phyloP scores from a whole-genome alignment of 1,284 basidiomycete species.

The Moesziomyces globuligerus region DNA sequence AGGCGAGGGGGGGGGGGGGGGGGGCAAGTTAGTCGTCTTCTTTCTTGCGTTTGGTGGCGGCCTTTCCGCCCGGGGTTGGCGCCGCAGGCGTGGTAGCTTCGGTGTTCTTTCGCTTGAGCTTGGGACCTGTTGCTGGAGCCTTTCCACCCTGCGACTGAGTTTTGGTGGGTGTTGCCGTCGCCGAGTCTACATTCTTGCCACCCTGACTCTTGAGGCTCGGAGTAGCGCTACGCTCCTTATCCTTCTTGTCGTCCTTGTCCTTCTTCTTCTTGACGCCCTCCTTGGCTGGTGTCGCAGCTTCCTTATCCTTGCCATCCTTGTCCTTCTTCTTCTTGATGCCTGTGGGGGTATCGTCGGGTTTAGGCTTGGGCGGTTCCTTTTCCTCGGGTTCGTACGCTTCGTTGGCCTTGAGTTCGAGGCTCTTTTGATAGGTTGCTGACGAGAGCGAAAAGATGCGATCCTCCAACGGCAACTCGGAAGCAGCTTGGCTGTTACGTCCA shows the following conservation, averaged over 20 bases:
- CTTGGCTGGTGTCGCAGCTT: too few relatives aligned
- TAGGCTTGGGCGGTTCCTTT: conserved; percentile 1
- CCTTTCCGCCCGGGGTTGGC: conserved; percentile 22
- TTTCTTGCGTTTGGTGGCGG: conserved; percentile 39
- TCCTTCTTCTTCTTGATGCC: conserved; percentile 13
- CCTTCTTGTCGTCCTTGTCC: conserved; percentile 13
- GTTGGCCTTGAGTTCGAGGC: conserved; percentile 58
- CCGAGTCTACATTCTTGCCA: conserved; percentile 15
- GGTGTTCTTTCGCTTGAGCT: conserved; percentile 42
- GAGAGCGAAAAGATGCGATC: conserved; percentile 61
- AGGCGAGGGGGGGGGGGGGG: too few relatives aligned
- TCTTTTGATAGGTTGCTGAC: conserved; percentile 59
- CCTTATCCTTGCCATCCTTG: conserved; percentile 1
- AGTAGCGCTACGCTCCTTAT: conserved; percentile 27
- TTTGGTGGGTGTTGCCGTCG: conserved; percentile 13
- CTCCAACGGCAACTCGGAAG: conserved; percentile 44
- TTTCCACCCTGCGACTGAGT: not conserved
- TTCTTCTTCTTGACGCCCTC: conserved; percentile 7
- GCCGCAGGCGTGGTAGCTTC: conserved; percentile 4
- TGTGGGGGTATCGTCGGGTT: not conserved
- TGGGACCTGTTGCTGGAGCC: conserved; percentile 10
- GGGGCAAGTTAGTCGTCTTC: conserved; percentile 29
- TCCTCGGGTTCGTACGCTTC: conserved; percentile 25
- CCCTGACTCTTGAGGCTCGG: conserved; percentile 13
- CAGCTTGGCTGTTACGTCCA: conserved; percentile 5